These are phyloP conservation scores for Phaffomyces thermotolerans DNA, from an alignment of 805 yeast genomes.

Conservation along the genomic window DNA sequence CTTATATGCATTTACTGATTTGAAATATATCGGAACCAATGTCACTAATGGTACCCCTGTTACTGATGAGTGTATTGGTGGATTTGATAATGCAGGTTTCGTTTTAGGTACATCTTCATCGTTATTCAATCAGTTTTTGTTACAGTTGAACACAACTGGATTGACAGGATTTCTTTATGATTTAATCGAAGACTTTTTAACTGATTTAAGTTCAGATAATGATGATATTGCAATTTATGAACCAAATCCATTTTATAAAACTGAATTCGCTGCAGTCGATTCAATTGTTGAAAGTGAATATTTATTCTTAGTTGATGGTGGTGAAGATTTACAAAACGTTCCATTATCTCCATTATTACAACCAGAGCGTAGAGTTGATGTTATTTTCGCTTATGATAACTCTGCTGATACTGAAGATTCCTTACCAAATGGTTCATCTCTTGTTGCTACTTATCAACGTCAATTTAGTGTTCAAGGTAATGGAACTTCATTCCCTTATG, in stretches of 20 bases:
- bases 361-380: constrained; percentile 51
- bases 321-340: constrained; percentile 56
- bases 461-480: constrained; percentile 45
- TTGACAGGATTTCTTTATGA: constrained; percentile 38
- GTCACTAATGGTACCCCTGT: constrained; percentile 52
- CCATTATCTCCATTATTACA: constrained; percentile 58
- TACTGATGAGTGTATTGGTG: constrained; percentile 46
- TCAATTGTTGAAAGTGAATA: constrained; percentile 33
- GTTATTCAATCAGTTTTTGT: constrained; percentile 60
- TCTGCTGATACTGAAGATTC: constrained; percentile 52
- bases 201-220: constrained; percentile 39
- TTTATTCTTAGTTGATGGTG: constrained; percentile 63
- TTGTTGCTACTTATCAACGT: constrained; percentile 48
- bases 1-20: constrained; percentile 53
- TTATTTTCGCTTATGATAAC: constrained; percentile 57
- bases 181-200: constrained; percentile 37
- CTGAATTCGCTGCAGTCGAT: constrained; percentile 30
- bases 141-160: constrained; percentile 48
- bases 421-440: constrained; percentile 66
- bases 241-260: constrained; percentile 63
- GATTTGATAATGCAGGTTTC: constrained; percentile 78
- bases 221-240: constrained; percentile 60
- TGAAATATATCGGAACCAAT: constrained; percentile 63
- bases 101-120: constrained; percentile 79
- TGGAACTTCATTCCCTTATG: constrained; percentile 68